Evolutionary conservation across 805 yeast species (phyloP).

Genomic region (Danielia oregonensis): DNA sequence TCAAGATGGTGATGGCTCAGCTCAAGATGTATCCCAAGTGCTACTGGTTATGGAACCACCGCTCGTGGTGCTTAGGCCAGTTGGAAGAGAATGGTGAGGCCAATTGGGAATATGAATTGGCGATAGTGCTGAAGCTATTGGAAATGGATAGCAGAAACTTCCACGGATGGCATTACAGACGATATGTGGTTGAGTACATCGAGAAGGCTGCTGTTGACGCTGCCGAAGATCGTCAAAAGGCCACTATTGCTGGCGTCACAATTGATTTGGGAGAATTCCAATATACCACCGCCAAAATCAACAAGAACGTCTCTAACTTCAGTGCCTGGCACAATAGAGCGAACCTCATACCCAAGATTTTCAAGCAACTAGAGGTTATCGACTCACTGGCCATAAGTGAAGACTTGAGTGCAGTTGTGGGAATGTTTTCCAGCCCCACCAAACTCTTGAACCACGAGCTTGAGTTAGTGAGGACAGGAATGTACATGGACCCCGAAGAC

Average conservation of each 20-base stretch:
- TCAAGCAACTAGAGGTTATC: constrained; percentile 12
- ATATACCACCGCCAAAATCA: constrained; percentile 76
- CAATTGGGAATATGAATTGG: constrained; percentile 70
- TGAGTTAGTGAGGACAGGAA: constrained; percentile 70
- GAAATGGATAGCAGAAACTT: constrained; percentile 77
- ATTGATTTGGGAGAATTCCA: constrained; percentile 54
- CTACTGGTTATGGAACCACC: constrained; percentile 96
- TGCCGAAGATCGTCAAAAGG: constrained; percentile 2
- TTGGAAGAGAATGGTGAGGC: constrained; percentile 45
- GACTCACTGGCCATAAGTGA: not conserved
- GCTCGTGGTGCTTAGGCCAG: constrained; percentile 68
- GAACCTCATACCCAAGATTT: constrained; percentile 56
- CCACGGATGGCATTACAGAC: constrained; percentile 94
- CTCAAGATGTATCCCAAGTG: constrained; percentile 76
- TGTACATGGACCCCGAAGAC: constrained; percentile 91
- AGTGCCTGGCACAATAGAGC: constrained; percentile 95
- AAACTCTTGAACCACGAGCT: constrained; percentile 55
- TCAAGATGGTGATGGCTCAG: constrained; percentile 54
- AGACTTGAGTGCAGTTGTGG: constrained; percentile 1
- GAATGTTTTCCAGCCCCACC: constrained; percentile 26
- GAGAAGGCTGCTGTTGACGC: constrained; percentile 17
- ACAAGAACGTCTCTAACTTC: constrained; percentile 82
- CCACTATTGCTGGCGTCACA: constrained; percentile 15
- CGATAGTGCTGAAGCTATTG: constrained; percentile 64
- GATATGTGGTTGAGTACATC: constrained; percentile 55